Conservation (phyloP, 768 basidiomycete genomes). For the Mycena sanguinolenta region DNA sequence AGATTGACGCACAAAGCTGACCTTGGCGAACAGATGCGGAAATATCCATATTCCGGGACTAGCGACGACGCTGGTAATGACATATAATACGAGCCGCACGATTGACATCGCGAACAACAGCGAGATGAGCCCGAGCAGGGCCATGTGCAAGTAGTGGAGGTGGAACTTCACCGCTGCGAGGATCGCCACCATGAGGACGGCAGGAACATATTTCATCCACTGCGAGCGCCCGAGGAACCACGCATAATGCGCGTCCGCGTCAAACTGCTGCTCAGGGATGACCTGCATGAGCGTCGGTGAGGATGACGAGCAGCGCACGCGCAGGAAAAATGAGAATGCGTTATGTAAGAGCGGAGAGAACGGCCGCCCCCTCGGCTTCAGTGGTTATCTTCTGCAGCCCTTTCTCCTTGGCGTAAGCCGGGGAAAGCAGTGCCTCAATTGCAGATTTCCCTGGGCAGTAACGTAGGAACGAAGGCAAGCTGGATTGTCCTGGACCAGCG, state of each 20-base stretch:
- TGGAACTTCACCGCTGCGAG: conserved; percentile 76
- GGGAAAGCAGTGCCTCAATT: conserved; percentile 90
- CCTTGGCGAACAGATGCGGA: conserved; percentile 97
- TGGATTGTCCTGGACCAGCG: background rate
- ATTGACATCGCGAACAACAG: conserved; percentile 93
- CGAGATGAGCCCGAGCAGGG: conserved; percentile 87
- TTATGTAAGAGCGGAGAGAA: conserved; percentile 81
- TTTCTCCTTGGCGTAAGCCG: conserved; percentile 91
- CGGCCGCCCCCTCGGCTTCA: conserved; percentile 79
- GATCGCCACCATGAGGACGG: conserved; percentile 98
- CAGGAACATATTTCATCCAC: conserved; percentile 93
- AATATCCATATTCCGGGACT: conserved; percentile 99
- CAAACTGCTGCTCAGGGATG: conserved; percentile 84
- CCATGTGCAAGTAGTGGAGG: conserved; percentile 92
- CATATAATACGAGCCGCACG: conserved; percentile 92
- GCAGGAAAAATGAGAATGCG: conserved; percentile 92
- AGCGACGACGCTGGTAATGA: conserved; percentile 88
- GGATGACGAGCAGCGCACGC: conserved; percentile 76
- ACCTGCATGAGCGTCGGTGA: conserved; percentile 41
- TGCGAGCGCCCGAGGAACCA: conserved; percentile 98
- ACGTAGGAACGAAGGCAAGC: background rate
- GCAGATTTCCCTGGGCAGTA: conserved; percentile 86
- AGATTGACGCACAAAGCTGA: conserved; percentile 93
- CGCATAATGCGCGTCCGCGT: conserved; percentile 88
- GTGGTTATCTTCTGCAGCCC: conserved; percentile 79